These are phyloP conservation scores for Nematodospora valgi DNA, from an alignment of 805 yeast species.

Conservation along the genomic window DNA sequence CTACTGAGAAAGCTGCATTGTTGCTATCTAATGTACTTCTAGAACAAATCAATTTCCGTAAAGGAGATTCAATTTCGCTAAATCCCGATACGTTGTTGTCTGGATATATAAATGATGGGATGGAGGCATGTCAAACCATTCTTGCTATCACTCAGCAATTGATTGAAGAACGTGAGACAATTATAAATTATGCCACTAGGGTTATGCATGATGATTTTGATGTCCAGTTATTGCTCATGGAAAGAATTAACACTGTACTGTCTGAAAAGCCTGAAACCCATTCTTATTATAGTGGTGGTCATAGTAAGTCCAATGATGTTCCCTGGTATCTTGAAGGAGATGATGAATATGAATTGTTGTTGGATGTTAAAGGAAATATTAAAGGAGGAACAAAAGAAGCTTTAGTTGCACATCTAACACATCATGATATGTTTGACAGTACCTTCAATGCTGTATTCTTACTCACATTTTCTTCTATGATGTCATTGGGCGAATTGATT, in stretches of 20 bases:
- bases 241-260: constrained; percentile 39
- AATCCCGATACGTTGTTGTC: constrained; percentile 39
- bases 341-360: constrained; percentile 51
- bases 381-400: constrained; percentile 85
- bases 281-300: constrained; percentile 30
- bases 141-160: constrained; percentile 49
- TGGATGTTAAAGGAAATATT: constrained; percentile 66
- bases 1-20: constrained; percentile 49
- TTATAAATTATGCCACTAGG: constrained; percentile 70
- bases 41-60: constrained; percentile 36
- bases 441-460: constrained; percentile 67
- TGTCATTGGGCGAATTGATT: constrained; percentile 62
- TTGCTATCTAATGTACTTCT: constrained; percentile 45
- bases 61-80: constrained; percentile 32
- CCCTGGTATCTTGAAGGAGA: constrained; percentile 78
- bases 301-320: constrained; percentile 36
- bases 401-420: constrained; percentile 74
- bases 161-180: constrained; percentile 66
- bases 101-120: constrained; percentile 34
- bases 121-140: constrained; percentile 31
- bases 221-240: constrained; percentile 51
- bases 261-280: constrained; percentile 37
- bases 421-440: constrained; percentile 61
- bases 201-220: constrained; percentile 73
- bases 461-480: constrained; percentile 72